Evolutionary conservation across 805 yeast species (phyloP).

Genomic region (Blastobotrys parvus): DNA sequence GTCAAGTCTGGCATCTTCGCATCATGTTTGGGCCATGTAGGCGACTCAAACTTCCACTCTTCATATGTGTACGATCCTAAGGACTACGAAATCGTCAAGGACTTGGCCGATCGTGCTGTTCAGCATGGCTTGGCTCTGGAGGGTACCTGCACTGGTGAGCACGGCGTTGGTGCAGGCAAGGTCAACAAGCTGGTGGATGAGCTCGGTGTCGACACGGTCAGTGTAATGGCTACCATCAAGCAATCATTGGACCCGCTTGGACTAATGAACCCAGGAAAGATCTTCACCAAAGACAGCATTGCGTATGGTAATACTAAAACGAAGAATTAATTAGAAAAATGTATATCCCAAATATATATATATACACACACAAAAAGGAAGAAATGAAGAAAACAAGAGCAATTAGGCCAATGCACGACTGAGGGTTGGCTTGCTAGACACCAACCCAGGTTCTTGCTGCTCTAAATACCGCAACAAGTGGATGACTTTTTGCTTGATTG

Average conservation of each 20-base stretch:
- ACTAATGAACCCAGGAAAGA: constrained; percentile 70
- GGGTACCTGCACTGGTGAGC: constrained; percentile 85
- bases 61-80: constrained; percentile 34
- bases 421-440: constrained; percentile 4
- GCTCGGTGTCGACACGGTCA: constrained; percentile 58
- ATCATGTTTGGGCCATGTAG: constrained; percentile 71
- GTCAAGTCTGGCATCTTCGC: constrained; percentile 43
- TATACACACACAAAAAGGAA: background rate
- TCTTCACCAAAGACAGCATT: constrained; percentile 34
- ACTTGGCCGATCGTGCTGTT: constrained; percentile 54
- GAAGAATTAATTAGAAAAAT: background rate
- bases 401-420: background rate
- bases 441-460: constrained; percentile 46
- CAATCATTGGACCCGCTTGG: constrained; percentile 66
- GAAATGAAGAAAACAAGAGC: no score
- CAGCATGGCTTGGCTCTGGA: constrained; percentile 57
- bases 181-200: constrained; percentile 52
- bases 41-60: constrained; percentile 77
- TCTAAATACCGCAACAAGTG: constrained; percentile 69
- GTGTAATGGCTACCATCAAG: constrained; percentile 66
- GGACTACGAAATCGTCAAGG: constrained; percentile 38
- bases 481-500: constrained; percentile 54
- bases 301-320: background rate
- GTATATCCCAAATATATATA: background rate
- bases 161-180: constrained; percentile 74